These are phyloP conservation scores for Candida glucosophila DNA, from an alignment of 1,139 yeast species.

Conservation along the genomic window DNA sequence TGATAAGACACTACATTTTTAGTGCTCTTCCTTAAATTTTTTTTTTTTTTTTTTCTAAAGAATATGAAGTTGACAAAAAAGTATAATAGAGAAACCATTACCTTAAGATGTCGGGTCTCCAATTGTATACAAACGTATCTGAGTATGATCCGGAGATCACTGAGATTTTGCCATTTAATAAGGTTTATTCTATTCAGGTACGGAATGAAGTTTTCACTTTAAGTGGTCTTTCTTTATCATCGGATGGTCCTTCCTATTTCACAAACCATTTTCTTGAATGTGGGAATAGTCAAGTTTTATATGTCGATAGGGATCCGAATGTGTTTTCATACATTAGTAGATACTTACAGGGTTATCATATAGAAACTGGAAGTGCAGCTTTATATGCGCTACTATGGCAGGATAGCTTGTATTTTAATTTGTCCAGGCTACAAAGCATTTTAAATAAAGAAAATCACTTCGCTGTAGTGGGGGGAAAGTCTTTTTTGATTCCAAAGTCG, in stretches of 20 bases:
- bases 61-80: too few species aligned
- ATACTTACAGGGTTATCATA: slow-evolving; percentile 74
- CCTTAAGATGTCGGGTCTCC: too few species aligned
- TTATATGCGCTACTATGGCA: slow-evolving; percentile 54
- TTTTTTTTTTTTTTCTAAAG: too few species aligned
- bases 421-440: slow-evolving; percentile 45
- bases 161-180: slow-evolving; percentile 49
- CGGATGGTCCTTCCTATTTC: slow-evolving; percentile 66
- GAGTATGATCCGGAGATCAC: slow-evolving; percentile 48
- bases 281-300: slow-evolving; percentile 41
- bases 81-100: too few species aligned
- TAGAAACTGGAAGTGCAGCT: slow-evolving; percentile 48
- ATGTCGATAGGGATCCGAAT: slow-evolving; percentile 69
- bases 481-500: slow-evolving; percentile 51
- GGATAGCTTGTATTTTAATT: slow-evolving; percentile 69
- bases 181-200: slow-evolving; percentile 64
- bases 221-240: slow-evolving; percentile 80
- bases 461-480: slow-evolving; percentile 51
- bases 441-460: slow-evolving; percentile 50
- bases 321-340: slow-evolving; percentile 57
- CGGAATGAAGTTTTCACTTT: slow-evolving; percentile 52
- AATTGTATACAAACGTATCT: too few species aligned
- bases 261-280: slow-evolving; percentile 36
- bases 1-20: too few species aligned
- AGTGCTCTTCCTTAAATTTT: too few species aligned